Percentiles rank a stretch among this genome's conserved stretches.
These are phyloP conservation scores for Hebeloma cylindrosporum DNA, from an alignment of 768 basidiomycete genomes.

Conservation along the genomic window DNA sequence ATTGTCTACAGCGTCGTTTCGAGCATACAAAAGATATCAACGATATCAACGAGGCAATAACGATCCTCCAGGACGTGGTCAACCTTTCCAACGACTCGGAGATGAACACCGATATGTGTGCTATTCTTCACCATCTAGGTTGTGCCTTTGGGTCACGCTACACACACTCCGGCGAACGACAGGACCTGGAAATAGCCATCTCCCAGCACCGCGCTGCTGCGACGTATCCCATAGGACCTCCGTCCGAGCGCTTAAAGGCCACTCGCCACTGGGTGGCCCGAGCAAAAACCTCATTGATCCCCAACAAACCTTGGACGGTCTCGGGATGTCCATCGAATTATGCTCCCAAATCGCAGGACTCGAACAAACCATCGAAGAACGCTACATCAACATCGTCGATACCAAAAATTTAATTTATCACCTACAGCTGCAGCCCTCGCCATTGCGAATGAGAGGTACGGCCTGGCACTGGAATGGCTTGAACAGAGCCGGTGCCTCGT, in stretches of 20 bases:
- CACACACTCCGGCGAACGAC: slow-evolving; percentile 20
- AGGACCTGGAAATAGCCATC: slow-evolving; percentile 26
- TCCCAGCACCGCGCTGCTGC: slow-evolving; percentile 12
- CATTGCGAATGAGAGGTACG: slow-evolving; percentile 1
- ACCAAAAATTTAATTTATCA: slow-evolving; percentile 5
- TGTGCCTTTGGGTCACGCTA: too few species aligned
- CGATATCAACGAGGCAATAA: background rate
- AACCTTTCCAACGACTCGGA: too few species aligned
- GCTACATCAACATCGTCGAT: slow-evolving; percentile 9
- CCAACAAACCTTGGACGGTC: too few species aligned
- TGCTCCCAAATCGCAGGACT: too few species aligned
- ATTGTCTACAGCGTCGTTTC: background rate
- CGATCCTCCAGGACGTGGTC: background rate
- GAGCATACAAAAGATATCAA: background rate
- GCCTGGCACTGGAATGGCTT: slow-evolving; percentile 10
- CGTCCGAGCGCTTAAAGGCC: slow-evolving; percentile 18
- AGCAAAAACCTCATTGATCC: slow-evolving; percentile 22
- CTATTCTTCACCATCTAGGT: too few species aligned
- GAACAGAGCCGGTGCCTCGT: slow-evolving; percentile 12
- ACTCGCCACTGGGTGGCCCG: slow-evolving; percentile 14
- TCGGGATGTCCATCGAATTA: too few species aligned
- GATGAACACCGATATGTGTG: too few species aligned
- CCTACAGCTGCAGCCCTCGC: slow-evolving; percentile 16
- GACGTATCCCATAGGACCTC: slow-evolving; percentile 5
- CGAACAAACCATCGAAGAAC: slow-evolving; percentile 13